A percentile compares a stretch with the other conserved stretches of the same genome.
phyloP scores from a whole-genome alignment of 805 yeast genomes.

The Limtongia smithiae region DNA sequence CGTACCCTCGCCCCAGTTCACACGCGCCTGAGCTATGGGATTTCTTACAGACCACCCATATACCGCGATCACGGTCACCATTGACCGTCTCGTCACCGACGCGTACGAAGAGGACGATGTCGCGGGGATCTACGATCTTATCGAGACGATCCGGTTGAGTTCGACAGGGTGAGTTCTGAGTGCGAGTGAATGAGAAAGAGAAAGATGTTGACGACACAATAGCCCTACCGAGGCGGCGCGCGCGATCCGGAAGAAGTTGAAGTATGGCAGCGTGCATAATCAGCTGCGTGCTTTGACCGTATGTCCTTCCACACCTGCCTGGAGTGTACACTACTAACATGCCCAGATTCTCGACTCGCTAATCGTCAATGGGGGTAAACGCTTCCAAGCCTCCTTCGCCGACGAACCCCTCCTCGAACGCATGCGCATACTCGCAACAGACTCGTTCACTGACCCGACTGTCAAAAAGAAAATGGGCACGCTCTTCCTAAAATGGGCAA shows the following conservation, averaged over 20 bases:
- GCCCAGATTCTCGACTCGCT: slow-evolving; percentile 50
- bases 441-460: slow-evolving; percentile 39
- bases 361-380: slow-evolving; percentile 52
- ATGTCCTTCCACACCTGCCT: slow-evolving; percentile 30
- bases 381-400: slow-evolving; percentile 30
- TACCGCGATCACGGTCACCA: slow-evolving; percentile 43
- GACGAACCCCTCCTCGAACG: slow-evolving; percentile 68
- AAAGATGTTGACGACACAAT: too few species aligned
- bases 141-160: slow-evolving; percentile 50
- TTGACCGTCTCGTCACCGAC: slow-evolving; percentile 39
- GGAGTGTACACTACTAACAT: background rate
- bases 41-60: slow-evolving; percentile 40
- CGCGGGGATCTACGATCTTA: slow-evolving; percentile 54
- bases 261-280: slow-evolving; percentile 68
- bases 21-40: too few species aligned
- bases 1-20: too few species aligned
- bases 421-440: slow-evolving; percentile 51
- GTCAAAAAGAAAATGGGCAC: slow-evolving; percentile 49
- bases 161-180: slow-evolving; percentile 38
- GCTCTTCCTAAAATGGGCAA: slow-evolving; percentile 65
- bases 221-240: slow-evolving; percentile 80
- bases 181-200: too few species aligned
- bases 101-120: slow-evolving; percentile 39
- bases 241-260: slow-evolving; percentile 80
- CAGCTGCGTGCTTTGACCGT: slow-evolving; percentile 65